Evolutionary conservation across 495 filamentous ascomycete species (phyloP).

Genomic region (Thermochaetoides thermophila): DNA sequence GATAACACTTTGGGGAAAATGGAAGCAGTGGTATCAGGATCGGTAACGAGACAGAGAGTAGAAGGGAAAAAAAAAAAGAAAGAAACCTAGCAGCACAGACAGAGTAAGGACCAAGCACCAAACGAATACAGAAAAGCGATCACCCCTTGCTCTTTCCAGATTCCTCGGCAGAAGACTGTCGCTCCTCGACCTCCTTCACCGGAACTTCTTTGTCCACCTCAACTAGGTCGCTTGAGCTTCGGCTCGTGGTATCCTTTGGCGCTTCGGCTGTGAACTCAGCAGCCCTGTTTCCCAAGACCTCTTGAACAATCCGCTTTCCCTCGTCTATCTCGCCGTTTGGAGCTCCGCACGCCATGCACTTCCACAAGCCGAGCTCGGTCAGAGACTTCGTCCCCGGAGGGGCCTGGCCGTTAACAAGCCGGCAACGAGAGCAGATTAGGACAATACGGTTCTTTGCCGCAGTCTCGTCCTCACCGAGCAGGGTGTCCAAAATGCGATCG

Average conservation of each 20-base stretch:
- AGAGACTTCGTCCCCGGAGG: slow-evolving; percentile 69
- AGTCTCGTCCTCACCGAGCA: slow-evolving; percentile 91
- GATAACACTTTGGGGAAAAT: no score
- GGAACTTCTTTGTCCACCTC: slow-evolving; percentile 26
- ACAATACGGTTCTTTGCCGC: slow-evolving; percentile 80
- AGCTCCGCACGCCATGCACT: slow-evolving; percentile 70
- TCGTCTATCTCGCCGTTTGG: slow-evolving; percentile 68
- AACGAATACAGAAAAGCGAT: background rate
- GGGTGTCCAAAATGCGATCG: slow-evolving; percentile 78
- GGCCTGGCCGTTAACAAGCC: slow-evolving; percentile 90
- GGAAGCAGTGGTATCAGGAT: no score
- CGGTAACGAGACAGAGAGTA: no score
- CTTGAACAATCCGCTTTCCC: slow-evolving; percentile 42
- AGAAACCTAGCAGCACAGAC: slow-evolving; percentile 1
- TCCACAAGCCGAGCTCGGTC: slow-evolving; percentile 76
- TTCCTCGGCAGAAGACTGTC: background rate
- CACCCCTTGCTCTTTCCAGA: slow-evolving; percentile 5
- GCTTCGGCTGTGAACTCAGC: slow-evolving; percentile 2
- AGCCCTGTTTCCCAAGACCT: slow-evolving; percentile 23
- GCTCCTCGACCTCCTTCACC: slow-evolving; percentile 1
- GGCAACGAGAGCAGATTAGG: slow-evolving; percentile 69
- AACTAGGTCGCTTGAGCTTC: slow-evolving; percentile 21
- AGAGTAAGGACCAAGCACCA: background rate
- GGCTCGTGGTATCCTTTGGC: slow-evolving; percentile 18
- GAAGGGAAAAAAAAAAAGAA: background rate